These are phyloP conservation scores for Pleurotus cornucopiae DNA, from an alignment of 768 basidiomycete species.

Conservation along the genomic window DNA sequence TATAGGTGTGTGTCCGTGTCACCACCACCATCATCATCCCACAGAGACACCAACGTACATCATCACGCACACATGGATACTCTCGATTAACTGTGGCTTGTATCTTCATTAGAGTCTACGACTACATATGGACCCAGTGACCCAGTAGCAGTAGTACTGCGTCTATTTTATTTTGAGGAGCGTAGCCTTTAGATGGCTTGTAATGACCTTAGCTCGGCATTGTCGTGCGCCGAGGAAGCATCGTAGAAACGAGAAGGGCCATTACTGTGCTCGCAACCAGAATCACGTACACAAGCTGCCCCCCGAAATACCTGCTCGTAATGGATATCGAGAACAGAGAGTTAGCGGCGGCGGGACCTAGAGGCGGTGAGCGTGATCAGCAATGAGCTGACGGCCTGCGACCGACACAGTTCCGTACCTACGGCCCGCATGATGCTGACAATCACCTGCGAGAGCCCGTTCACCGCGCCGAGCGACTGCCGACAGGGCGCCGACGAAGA, in stretches of 20 bases:
- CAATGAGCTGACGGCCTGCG: background rate
- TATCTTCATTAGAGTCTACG: too few species aligned
- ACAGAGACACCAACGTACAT: too few species aligned
- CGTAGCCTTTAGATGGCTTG: too few species aligned
- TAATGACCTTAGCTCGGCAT: background rate
- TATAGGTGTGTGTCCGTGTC: background rate
- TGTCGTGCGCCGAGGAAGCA: background rate
- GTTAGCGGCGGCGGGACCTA: background rate
- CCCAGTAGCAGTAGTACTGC: too few species aligned
- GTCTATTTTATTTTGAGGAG: too few species aligned
- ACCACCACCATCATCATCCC: too few species aligned
- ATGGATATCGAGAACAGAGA: background rate
- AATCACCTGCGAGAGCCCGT: background rate
- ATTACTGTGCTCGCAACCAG: background rate
- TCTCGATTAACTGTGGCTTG: too few species aligned
- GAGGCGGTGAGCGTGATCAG: background rate
- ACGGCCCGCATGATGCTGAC: background rate
- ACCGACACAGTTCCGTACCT: background rate
- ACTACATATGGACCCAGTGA: too few species aligned
- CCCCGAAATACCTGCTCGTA: background rate
- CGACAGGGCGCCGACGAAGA: constrained; percentile 4
- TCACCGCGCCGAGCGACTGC: background rate
- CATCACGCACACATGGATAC: too few species aligned
- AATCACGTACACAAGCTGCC: background rate
- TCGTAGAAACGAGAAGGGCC: background rate